Evolutionary conservation across 2,329 filamentous ascomycete species (phyloP), one percentile per base, ranked within the genome.

Genomic region (Dothideomycetidae sp.): DNA sequence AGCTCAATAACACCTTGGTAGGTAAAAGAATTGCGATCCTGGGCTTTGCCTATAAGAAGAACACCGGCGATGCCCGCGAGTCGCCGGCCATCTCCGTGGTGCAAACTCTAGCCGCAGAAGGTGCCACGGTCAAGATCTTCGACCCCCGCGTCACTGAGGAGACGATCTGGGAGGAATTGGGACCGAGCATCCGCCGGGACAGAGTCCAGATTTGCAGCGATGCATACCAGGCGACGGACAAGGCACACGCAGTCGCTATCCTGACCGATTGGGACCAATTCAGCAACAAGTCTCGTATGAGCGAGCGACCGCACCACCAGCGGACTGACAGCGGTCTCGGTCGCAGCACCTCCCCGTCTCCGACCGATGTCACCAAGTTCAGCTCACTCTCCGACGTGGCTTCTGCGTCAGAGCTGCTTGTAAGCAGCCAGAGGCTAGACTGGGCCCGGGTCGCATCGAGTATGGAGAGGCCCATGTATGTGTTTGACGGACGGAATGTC

Each of bases 11-110:
- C 52, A 81, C 75, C 9, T 62, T 84, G 4, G 64, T 66, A 2
- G 70, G 71, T 41, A 83, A 83, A 63, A 84, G 81, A 58, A 62
- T 85, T 21, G 54, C 76, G 2, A 63, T 86, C 2, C 66, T 86
- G 4, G 81, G 81, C 3, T 85, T 78, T 47, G 76, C 80, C 5
- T 86, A 82, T 61, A 86, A 88, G 65, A 80, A 81, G 58, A 71
- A 83, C 54, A 86, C 81, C 0, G 73, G 71, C 14, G 81, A 86
- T 52, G 81, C 78, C 4, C 69, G 81, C 28, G 80, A 84, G 53
- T 75, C 72, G 31, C 72, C 78, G 0, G 75, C 78, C 1, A 66
- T 81, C 14, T 73, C 76, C 46, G 71, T 82, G 44, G 72, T 83
- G 55, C 70, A 70, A 45, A 67, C 67, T 10, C 61, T 85, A 13